These are phyloP conservation scores for Kodamaea laetipori DNA, from an alignment of 805 yeast genomes.

Conservation along the genomic window DNA sequence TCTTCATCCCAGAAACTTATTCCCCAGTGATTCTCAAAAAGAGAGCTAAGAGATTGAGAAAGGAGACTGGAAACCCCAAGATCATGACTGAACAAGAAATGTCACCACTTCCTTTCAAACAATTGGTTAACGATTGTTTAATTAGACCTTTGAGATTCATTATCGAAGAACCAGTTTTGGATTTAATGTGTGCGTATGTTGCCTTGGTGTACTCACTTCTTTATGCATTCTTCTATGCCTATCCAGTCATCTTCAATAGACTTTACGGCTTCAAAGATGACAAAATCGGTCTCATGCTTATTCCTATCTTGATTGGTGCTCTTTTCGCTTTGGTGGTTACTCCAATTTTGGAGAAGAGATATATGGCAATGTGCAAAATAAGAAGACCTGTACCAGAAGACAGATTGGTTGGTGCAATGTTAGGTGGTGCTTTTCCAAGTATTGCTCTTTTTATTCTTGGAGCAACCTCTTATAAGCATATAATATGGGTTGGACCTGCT, in stretches of 20 bases:
- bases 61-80: slow-evolving; percentile 77
- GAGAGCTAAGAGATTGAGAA: slow-evolving; percentile 67
- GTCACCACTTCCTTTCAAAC: slow-evolving; percentile 65
- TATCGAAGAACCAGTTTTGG: slow-evolving; percentile 81
- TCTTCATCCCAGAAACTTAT: slow-evolving; percentile 84
- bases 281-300: slow-evolving; percentile 80
- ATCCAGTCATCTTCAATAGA: slow-evolving; percentile 82
- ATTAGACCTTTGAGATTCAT: slow-evolving; percentile 79
- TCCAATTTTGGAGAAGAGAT: slow-evolving; percentile 66
- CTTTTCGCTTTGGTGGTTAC: slow-evolving; percentile 71
- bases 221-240: slow-evolving; percentile 93
- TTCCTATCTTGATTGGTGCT: slow-evolving; percentile 91
- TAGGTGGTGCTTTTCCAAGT: slow-evolving; percentile 82
- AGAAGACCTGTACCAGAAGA: slow-evolving; percentile 78
- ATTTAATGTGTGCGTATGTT: slow-evolving; percentile 79
- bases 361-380: slow-evolving; percentile 50
- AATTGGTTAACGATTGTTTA: slow-evolving; percentile 71
- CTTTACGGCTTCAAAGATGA: slow-evolving; percentile 79
- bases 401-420: slow-evolving; percentile 76
- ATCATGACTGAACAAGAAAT: slow-evolving; percentile 95
- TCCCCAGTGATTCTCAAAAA: slow-evolving; percentile 76
- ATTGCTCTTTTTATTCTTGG: slow-evolving; percentile 78
- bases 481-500: slow-evolving; percentile 68
- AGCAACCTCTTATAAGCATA: slow-evolving; percentile 69
- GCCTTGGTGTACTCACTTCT: slow-evolving; percentile 87